These are phyloP conservation scores for Solanum hybrid DNA, from an alignment of 305 asterid species.

Conservation along the genomic window DNA sequence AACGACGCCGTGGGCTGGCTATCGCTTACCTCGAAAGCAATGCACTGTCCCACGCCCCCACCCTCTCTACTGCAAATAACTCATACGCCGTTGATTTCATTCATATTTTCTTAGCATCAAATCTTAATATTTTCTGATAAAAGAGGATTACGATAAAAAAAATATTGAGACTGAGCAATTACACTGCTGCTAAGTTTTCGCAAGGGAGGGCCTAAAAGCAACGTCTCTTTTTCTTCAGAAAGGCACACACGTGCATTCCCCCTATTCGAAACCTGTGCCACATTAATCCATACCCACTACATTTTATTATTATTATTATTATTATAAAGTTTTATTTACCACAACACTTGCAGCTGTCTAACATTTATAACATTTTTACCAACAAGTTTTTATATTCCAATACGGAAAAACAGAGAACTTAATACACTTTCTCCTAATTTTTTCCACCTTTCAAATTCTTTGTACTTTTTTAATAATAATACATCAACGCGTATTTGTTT, in stretches of 20 bases:
- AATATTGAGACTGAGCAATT: background rate
- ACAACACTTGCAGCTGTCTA: background rate
- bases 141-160: background rate
- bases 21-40: conserved; percentile 33
- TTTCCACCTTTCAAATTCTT: background rate
- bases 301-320: background rate
- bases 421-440: background rate
- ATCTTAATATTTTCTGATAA: background rate
- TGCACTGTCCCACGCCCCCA: background rate
- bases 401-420: background rate
- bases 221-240: conserved; percentile 19
- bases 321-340: background rate
- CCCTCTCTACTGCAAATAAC: background rate
- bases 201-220: conserved; percentile 17
- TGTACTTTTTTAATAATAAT: background rate
- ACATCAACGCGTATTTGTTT: background rate
- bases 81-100: background rate
- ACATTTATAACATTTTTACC: background rate
- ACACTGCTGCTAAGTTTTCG: background rate
- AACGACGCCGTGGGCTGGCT: conserved; percentile 27
- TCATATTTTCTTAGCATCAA: background rate
- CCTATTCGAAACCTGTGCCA: background rate
- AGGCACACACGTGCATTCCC: conserved; percentile 40
- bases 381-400: background rate
- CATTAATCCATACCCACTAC: background rate